Base-by-base conservation (phyloP, 164 flowering plant genomes). In the Chimonanthus praecox region DNA sequence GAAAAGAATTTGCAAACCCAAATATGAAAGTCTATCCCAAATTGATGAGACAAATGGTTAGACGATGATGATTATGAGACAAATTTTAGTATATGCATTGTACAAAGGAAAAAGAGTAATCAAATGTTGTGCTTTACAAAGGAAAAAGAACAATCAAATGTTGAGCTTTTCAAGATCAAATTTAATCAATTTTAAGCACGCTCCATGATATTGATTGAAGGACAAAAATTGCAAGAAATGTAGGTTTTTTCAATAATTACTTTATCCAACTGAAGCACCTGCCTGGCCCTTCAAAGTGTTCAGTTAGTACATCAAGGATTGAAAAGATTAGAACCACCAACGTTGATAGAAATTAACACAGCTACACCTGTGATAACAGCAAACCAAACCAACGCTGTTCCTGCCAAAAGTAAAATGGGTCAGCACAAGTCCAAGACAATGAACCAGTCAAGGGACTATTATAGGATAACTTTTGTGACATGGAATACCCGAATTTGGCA, bases 271-370 rank as follows among this genome's bases (percentile, higher is more conserved):
- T 62, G 46, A 46, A 70, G 64, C 45, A 51, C 49, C 47, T 15
- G 45, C 66, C 47, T 70, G 47, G 71, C 64, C n/a, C 11, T 61
- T 33, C 33, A 33, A 33, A 67, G 50, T 78, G 63, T 64, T 45
- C 43, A 47, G 13, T 47, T 18, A 69, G 43, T 69, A 49, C 16
- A 50, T 91, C 84, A 92, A 67, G 97, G 97, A 83, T 94, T 94
- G 86, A 94, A 94, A 62, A 94, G 62, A 81, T 87, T 82, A 70
- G 97, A 87, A 70, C 89, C 89, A 65, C 90, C 87, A 49, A 90
- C 77, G 69, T 82, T 88, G 71, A 88, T 16, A 64, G 98, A 92
- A 78, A 84, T 89, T 49, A 92, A 82, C 64, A 92, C 86, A 7
- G 85, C 76, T 49, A 86, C 75, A 72, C 89, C 82, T 51, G 97